Percentiles rank a stretch among this genome's conserved stretches.
Evolutionary conservation across 768 basidiomycete genomes (phyloP).

Genomic region (Sarcodon aspratus): DNA sequence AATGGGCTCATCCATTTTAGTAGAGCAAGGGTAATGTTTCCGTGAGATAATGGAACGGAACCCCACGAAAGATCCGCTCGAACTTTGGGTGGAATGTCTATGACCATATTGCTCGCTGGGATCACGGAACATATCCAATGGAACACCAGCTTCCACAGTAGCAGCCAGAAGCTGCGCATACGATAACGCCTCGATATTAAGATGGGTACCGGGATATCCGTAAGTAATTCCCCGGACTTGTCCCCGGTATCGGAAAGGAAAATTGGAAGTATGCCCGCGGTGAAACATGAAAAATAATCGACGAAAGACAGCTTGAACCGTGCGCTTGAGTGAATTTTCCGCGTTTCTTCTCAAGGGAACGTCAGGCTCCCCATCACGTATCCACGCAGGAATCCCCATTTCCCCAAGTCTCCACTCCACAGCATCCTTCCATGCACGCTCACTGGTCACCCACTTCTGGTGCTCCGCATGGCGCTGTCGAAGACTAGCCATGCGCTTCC

Average conservation of each 20-base stretch:
- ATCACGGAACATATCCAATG: constrained; percentile 33
- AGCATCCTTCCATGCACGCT: constrained; percentile 45
- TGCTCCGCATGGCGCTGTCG: constrained; percentile 32
- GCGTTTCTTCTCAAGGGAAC: constrained; percentile 1
- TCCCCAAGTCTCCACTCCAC: constrained; percentile 53
- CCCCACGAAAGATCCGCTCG: not conserved
- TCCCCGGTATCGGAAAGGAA: constrained; percentile 1
- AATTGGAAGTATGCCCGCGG: not conserved
- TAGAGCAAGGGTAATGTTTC: not conserved
- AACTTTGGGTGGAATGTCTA: not conserved
- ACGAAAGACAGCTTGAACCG: not conserved
- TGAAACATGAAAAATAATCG: not conserved
- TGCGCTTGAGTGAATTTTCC: constrained; percentile 4
- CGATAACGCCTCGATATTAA: constrained; percentile 54
- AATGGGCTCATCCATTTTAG: not conserved
- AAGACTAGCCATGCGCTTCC: constrained; percentile 37
- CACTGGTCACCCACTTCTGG: constrained; percentile 31
- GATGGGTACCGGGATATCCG: constrained; percentile 29
- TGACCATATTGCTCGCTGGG: constrained; percentile 4
- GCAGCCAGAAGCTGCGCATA: constrained; percentile 44
- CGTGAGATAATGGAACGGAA: not conserved
- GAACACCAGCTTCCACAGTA: constrained; percentile 57
- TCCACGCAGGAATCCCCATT: constrained; percentile 39
- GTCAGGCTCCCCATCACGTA: constrained; percentile 23
- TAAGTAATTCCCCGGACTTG: not conserved